phyloP scores from a whole-genome alignment of 371 early-diverging fungal genomes.

The Mucor circinelloides region DNA sequence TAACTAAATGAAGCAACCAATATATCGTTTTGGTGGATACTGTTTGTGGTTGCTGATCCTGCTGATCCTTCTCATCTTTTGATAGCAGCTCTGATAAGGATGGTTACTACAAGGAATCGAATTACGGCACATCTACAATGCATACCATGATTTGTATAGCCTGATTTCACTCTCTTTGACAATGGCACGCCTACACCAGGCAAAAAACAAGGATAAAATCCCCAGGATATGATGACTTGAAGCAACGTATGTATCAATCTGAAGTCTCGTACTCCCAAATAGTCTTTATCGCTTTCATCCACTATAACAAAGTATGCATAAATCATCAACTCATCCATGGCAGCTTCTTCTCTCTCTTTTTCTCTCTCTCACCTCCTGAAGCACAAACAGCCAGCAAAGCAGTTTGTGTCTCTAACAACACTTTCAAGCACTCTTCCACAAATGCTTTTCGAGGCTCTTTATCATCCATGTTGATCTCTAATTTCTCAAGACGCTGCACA shows the following conservation, averaged over 20 bases:
- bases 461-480: slow-evolving; percentile 8
- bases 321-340: not conserved
- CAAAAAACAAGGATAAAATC: slow-evolving; percentile 65
- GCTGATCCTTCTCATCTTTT: slow-evolving; percentile 16
- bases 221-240: slow-evolving; percentile 71
- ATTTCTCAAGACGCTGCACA: slow-evolving; percentile 12
- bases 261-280: slow-evolving; percentile 64
- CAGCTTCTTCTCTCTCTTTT: too few species aligned
- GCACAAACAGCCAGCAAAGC: slow-evolving; percentile 25
- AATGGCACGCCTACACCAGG: slow-evolving; percentile 73
- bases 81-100: slow-evolving; percentile 18
- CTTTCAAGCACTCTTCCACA: slow-evolving; percentile 33
- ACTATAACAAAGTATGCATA: not conserved
- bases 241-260: slow-evolving; percentile 67
- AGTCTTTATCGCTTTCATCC: slow-evolving; percentile 37
- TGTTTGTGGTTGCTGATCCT: not conserved
- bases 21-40: slow-evolving; percentile 6
- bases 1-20: slow-evolving; percentile 3
- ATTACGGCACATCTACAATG: too few species aligned
- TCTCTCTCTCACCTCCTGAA: slow-evolving; percentile 18
- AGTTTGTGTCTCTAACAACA: slow-evolving; percentile 29
- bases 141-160: slow-evolving; percentile 51
- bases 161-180: slow-evolving; percentile 59
- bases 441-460: slow-evolving; percentile 20
- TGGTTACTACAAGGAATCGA: too few species aligned